Percentiles rank a stretch among this genome's conserved stretches.
Conservation (phyloP, 805 yeast genomes). For the Wickerhamomyces rabaulensis region DNA sequence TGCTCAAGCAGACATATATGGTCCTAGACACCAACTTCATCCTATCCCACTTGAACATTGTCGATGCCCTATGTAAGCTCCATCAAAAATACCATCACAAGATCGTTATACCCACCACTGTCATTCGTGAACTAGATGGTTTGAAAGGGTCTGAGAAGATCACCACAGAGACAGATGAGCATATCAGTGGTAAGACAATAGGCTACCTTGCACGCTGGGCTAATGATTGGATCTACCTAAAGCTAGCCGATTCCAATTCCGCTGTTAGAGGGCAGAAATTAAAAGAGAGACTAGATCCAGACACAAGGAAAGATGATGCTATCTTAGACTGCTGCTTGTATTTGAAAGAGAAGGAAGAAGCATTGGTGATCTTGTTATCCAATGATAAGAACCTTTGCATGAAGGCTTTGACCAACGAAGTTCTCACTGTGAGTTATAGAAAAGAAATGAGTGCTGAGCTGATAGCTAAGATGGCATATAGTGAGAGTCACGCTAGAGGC, state of each 20-base stretch:
- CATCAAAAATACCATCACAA: slow-evolving; percentile 37
- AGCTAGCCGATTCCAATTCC: slow-evolving; percentile 46
- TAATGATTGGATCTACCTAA: slow-evolving; percentile 67
- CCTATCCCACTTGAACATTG: slow-evolving; percentile 55
- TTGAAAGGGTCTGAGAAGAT: slow-evolving; percentile 46
- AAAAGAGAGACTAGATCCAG: slow-evolving; percentile 44
- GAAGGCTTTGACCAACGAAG: slow-evolving; percentile 64
- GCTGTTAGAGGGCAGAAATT: slow-evolving; percentile 62
- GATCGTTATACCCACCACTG: slow-evolving; percentile 66
- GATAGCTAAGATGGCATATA: slow-evolving; percentile 36
- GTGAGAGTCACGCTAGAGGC: slow-evolving; percentile 1
- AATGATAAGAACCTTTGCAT: slow-evolving; percentile 81
- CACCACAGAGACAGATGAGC: slow-evolving; percentile 3
- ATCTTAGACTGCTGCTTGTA: slow-evolving; percentile 81
- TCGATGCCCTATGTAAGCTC: slow-evolving; percentile 45
- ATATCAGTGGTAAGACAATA: slow-evolving; percentile 29
- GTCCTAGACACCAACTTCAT: slow-evolving; percentile 84
- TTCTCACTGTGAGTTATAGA: slow-evolving; percentile 53
- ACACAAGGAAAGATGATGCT: slow-evolving; percentile 63
- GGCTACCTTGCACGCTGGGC: slow-evolving; percentile 65
- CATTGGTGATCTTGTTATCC: slow-evolving; percentile 59
- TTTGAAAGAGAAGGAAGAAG: slow-evolving; percentile 35
- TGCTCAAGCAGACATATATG: slow-evolving; percentile 32
- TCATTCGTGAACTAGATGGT: slow-evolving; percentile 77
- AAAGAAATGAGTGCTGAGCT: slow-evolving; percentile 40